A percentile compares a stretch with the other conserved stretches of the same genome.
Conservation (phyloP, 139 green algal species). For the Closterium sp. region DNA sequence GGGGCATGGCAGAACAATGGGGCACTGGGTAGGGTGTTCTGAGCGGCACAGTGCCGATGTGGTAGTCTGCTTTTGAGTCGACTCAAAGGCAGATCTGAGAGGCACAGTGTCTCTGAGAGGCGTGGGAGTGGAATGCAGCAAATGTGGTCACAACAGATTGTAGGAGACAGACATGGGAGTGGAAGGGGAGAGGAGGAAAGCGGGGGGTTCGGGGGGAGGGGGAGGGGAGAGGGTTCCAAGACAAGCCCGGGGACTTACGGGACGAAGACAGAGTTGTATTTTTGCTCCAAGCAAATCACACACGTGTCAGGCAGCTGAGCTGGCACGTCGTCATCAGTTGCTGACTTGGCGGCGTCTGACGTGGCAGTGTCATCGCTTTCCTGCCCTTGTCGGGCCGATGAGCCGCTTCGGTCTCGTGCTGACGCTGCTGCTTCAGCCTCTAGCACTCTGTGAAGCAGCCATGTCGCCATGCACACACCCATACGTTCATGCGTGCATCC, state of each 20-base stretch:
- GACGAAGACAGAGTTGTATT: background rate
- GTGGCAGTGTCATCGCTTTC: background rate
- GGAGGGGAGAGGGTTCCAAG: background rate
- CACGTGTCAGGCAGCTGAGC: background rate
- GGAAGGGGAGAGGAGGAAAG: background rate
- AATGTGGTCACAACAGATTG: background rate
- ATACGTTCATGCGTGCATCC: background rate
- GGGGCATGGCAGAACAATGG: background rate
- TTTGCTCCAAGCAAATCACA: background rate
- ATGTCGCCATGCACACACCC: background rate
- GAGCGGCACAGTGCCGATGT: background rate
- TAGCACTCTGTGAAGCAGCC: background rate
- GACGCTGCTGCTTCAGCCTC: background rate
- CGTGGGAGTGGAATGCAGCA: too few relatives aligned
- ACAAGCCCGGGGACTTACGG: too few relatives aligned
- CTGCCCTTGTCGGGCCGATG: background rate
- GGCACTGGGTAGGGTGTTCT: background rate
- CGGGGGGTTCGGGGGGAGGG: background rate
- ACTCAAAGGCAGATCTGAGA: background rate
- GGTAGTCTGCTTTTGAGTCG: background rate
- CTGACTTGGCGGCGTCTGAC: background rate
- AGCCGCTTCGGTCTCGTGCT: background rate
- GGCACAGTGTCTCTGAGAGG: too few relatives aligned
- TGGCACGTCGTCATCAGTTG: background rate
- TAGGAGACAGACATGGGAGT: background rate